Evolutionary conservation across 78 protist genomes (phyloP).

Genomic region (Thecamonas trahens): DNA sequence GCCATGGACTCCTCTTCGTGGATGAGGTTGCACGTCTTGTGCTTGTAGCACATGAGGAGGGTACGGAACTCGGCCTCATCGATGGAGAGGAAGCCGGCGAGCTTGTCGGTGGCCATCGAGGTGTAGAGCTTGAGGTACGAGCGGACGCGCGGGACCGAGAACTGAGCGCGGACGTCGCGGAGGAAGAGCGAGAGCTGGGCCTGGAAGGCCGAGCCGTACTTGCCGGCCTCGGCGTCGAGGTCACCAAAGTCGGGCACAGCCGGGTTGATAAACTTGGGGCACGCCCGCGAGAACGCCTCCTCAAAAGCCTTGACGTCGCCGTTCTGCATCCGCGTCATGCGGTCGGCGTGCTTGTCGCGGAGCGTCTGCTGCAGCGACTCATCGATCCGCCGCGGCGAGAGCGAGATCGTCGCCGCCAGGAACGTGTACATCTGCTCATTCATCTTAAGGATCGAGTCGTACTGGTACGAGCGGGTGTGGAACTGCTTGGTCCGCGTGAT

Average conservation of each 20-base stretch:
- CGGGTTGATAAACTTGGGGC: conserved; percentile 72
- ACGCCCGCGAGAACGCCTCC: conserved; percentile 52
- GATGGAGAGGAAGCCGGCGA: conserved; percentile 46
- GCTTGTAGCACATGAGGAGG: conserved; percentile 64
- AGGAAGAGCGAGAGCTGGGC: conserved; percentile 46
- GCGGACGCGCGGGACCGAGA: conserved; percentile 60
- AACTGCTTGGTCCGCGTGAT: conserved; percentile 14
- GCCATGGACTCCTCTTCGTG: conserved; percentile 41
- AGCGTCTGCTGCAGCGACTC: conserved; percentile 47
- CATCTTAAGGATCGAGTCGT: conserved; percentile 51
- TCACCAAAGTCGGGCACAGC: conserved; percentile 23
- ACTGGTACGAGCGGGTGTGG: conserved; percentile 32
- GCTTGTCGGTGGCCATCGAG: conserved; percentile 42
- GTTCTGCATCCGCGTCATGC: conserved; percentile 44
- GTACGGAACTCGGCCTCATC: conserved; percentile 25
- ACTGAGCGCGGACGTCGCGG: conserved; percentile 52
- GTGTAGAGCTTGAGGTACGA: conserved; percentile 75
- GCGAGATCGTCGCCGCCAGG: conserved; percentile 61
- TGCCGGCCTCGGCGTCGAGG: neutral
- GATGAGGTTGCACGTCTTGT: conserved; percentile 44
- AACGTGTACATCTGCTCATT: conserved; percentile 77
- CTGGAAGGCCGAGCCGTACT: neutral
- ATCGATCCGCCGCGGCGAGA: conserved; percentile 74
- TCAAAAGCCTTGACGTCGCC: conserved; percentile 27
- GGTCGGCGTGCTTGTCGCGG: conserved; percentile 68